These are phyloP conservation scores for Syzygium syzygioides DNA, from an alignment of 441 rosid species.

Conservation along the genomic window DNA sequence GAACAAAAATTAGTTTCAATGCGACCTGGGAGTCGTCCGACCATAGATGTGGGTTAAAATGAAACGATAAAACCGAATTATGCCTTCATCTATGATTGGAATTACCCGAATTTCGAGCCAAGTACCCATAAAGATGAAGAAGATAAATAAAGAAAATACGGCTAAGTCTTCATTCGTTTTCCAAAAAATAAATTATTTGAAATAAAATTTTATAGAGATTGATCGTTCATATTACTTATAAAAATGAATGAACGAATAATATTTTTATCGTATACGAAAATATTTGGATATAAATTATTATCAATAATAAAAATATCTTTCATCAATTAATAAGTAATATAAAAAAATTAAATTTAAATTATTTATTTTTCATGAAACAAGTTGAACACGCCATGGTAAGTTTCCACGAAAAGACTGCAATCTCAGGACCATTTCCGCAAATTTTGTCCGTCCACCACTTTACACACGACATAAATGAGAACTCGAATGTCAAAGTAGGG, in stretches of 20 bases:
- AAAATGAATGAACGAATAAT: neutral
- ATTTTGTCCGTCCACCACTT: neutral
- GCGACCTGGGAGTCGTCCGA: neutral
- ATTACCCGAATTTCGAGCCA: neutral
- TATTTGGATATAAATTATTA: neutral
- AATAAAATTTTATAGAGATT: too few species aligned
- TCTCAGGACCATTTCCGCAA: neutral
- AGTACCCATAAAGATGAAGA: neutral
- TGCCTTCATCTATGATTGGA: too few species aligned
- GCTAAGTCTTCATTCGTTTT: rapidly evolving
- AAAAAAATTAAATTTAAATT: neutral
- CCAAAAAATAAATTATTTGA: neutral
- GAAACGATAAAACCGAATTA: too few species aligned
- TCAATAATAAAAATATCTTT: neutral
- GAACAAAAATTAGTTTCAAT: neutral
- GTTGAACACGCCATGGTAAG: too few species aligned
- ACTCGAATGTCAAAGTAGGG: neutral
- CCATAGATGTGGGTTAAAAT: too few species aligned
- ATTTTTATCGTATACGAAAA: neutral
- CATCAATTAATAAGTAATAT: neutral
- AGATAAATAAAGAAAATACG: neutral
- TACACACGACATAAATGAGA: neutral
- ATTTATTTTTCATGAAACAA: neutral
- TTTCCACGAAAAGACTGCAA: neutral
- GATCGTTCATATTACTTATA: too few species aligned